These are phyloP conservation scores for cucumber (Cucumis sativus) DNA, from an alignment of 306 rosid species.

Conservation along the genomic window Cucumber_9930_V3 NC_026661.2:5335001-5335500, in stretches of 20 bases:
- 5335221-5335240: slow-evolving; percentile 34
- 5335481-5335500: slow-evolving; percentile 8
- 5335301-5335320: slow-evolving; percentile 34
- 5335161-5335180: neutral
- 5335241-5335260: slow-evolving; percentile 77
- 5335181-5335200: neutral
- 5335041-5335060: neutral
- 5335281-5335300: slow-evolving; percentile 88
- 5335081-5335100: slow-evolving; percentile 30
- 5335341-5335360: neutral
- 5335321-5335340: neutral
- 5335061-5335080: neutral
- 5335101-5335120: slow-evolving; percentile 13
- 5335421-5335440: slow-evolving; percentile 18
- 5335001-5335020: neutral
- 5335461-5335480: slow-evolving; percentile 16
- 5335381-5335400: neutral
- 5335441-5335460: slow-evolving; percentile 17
- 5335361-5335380: neutral
- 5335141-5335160: neutral
- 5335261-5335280: slow-evolving; percentile 96
- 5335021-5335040: neutral
- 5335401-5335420: slow-evolving; percentile 16
- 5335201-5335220: slow-evolving; percentile 60
- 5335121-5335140: neutral